These are phyloP conservation scores for Umbilicus rupestris DNA, from an alignment of 164 flowering plant species.

Conservation along the genomic window DNA sequence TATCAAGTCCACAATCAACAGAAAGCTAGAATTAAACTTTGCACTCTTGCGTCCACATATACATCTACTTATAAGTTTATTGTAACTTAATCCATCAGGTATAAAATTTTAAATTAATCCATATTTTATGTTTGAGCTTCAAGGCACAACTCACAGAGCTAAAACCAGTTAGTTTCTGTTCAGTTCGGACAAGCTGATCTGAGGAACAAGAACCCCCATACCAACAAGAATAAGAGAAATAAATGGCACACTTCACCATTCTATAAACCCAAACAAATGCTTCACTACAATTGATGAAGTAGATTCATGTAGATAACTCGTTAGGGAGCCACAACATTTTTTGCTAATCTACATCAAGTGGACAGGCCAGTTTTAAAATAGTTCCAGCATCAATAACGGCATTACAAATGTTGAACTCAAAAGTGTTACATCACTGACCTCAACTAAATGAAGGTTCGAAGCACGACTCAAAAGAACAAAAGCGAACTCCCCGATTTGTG, in stretches of 20 bases:
- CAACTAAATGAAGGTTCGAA: slow-evolving; percentile 87
- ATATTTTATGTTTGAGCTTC: neutral
- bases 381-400: neutral
- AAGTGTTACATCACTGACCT: slow-evolving; percentile 38
- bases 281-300: neutral
- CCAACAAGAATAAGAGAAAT: neutral
- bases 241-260: neutral
- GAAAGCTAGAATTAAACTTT: neutral
- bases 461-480: slow-evolving; percentile 97
- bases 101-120: neutral
- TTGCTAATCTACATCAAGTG: neutral
- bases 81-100: neutral
- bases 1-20: neutral
- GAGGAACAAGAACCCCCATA: neutral
- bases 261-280: neutral
- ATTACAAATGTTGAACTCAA: neutral
- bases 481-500: slow-evolving; percentile 96
- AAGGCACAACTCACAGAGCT: too few species aligned
- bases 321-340: neutral
- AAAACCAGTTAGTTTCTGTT: neutral
- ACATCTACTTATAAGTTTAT: neutral
- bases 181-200: neutral
- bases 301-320: too few species aligned
- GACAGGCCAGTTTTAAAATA: neutral
- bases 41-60: neutral